phyloP scores from a whole-genome alignment of 441 rosid species.

The Erodium moschatum region DNA sequence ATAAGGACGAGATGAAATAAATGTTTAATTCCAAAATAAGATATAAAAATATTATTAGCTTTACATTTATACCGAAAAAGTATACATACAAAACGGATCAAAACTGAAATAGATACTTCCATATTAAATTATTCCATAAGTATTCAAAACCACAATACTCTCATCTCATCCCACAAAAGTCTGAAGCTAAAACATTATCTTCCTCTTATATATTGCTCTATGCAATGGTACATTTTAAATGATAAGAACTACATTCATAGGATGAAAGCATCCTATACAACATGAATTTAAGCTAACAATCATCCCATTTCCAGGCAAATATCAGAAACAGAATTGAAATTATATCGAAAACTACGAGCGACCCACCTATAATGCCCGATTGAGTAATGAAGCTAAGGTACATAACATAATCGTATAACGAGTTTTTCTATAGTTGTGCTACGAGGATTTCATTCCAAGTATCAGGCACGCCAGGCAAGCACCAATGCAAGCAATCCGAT shows the following conservation, averaged over 20 bases:
- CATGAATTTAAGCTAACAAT: not conserved
- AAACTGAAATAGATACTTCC: no score
- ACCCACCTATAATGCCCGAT: no score
- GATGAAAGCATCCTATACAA: not conserved
- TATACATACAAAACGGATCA: no score
- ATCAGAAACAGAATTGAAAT: not conserved
- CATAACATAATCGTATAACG: not conserved
- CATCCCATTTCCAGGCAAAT: not conserved
- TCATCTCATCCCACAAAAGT: not conserved
- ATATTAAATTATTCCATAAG: not conserved
- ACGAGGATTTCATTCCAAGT: conserved; percentile 55
- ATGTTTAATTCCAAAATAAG: no score
- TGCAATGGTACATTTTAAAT: not conserved
- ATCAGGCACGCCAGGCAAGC: conserved; percentile 61
- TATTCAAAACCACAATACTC: not conserved
- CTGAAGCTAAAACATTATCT: not conserved
- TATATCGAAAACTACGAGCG: no score
- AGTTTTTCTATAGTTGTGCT: conserved; percentile 32
- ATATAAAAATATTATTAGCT: no score
- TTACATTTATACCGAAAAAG: no score
- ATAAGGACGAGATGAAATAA: no score
- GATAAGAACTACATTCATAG: no score
- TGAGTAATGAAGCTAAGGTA: not conserved
- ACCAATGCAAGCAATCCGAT: conserved; percentile 71
- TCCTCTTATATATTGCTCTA: not conserved